Conservation (phyloP, 2,329 filamentous ascomycete genomes). For the Alternaria gaisen region DNA sequence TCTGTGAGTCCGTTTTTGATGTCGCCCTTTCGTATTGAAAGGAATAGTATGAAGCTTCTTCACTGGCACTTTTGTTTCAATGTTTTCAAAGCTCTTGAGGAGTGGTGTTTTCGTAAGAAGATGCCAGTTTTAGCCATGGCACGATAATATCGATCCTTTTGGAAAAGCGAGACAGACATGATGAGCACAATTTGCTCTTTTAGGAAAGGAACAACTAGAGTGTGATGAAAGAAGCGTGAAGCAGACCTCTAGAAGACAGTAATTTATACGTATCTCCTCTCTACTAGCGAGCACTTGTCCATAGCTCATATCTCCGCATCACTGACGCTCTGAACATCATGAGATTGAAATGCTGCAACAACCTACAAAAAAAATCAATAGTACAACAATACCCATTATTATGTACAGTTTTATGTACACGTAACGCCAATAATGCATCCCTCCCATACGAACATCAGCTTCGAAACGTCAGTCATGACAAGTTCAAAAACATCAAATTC, state of each 20-base stretch:
- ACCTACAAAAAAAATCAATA: neutral
- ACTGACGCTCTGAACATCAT: neutral
- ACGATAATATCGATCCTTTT: neutral
- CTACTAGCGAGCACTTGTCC: neutral
- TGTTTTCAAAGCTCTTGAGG: too few species aligned
- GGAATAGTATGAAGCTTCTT: too few species aligned
- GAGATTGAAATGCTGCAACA: neutral
- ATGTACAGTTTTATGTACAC: conserved; percentile 5
- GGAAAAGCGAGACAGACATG: neutral
- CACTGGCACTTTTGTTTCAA: too few species aligned
- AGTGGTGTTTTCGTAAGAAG: neutral
- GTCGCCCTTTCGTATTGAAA: neutral
- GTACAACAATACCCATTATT: conserved; percentile 3
- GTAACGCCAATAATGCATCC: conserved; percentile 1
- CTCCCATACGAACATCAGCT: neutral
- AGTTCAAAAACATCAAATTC: conserved; percentile 4
- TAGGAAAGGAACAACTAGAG: neutral
- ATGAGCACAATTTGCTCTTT: too few species aligned
- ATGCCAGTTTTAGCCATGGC: neutral
- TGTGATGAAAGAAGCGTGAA: neutral
- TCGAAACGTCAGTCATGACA: neutral
- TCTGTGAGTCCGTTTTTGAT: neutral
- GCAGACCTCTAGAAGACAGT: neutral
- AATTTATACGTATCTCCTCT: neutral
- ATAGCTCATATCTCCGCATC: neutral